Evolutionary conservation across 2,329 filamentous ascomycete genomes (phyloP), one percentile per base, ranked within the genome.

Genomic region (Sporothrix pallida): DNA sequence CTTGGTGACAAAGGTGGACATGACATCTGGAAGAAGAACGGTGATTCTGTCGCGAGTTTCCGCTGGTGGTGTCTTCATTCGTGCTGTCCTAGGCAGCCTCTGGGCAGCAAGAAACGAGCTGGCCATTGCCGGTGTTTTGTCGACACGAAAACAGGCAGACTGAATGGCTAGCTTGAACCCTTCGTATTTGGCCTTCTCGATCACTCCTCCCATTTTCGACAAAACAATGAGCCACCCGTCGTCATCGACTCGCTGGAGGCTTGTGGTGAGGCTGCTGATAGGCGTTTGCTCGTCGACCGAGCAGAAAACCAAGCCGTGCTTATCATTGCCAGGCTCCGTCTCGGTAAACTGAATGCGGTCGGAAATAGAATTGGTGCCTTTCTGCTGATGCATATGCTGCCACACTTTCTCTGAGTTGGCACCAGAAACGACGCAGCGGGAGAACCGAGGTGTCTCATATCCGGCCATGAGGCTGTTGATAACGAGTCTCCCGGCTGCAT

Each of bases 371-470:
- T 37, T 37, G 5, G 17, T 26, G 0, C 12, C 50, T 20, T 69
- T 54, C 12, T 50, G 20, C 23, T 52, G 15, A 8, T 58, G 67
- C 58, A 75, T 9, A n/a, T 69, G 67, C 2, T 73, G 13, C 74
- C 71, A 48, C 3, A 73, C 12, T 4, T 68, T 42, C 0, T 76
- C 50, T 2, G 75, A 54, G 17, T n/a, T 54, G 0, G 3, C 2
- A 3, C 75, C 78, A 20, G 79, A 76, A 23, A 83, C 60, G 0
- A 80, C 81, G 73, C 81, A 82, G 15, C 81, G 78, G 2, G 80
- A 77, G 2, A 86, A 76, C 9, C 78, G 79, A 3, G 82, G 80
- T 0, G 79, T 78, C n/a, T 78, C 77, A 12, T 76, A 74, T 0
- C 72, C 67, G 1, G 54, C 69, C 0, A 78, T 74, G 8, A 84